These are phyloP conservation scores for Vitis rotundifolia DNA, from an alignment of 164 flowering plant genomes.

Conservation along the genomic window DNA sequence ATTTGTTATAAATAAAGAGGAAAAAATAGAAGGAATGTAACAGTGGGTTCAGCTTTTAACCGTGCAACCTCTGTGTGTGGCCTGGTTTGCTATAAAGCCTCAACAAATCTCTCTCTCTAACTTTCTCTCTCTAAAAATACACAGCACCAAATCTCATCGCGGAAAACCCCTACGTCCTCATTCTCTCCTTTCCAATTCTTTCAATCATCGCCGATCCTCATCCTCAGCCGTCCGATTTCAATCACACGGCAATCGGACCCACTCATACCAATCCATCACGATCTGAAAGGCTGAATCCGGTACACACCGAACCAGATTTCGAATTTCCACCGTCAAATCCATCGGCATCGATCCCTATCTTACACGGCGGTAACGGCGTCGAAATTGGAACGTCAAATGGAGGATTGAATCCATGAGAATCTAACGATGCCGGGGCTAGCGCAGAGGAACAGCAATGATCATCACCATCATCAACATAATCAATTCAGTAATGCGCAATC, in stretches of 20 bases:
- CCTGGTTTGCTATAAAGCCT: too few relatives aligned
- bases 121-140: constrained; percentile 10
- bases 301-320: background rate
- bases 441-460: constrained; percentile 18
- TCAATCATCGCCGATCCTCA: background rate
- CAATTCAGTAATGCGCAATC: constrained; percentile 28
- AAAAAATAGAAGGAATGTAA: too few relatives aligned
- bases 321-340: background rate
- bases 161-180: constrained; percentile 6
- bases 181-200: constrained; percentile 1
- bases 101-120: constrained; percentile 4
- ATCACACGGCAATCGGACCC: constrained; percentile 4
- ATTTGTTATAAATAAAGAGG: too few relatives aligned
- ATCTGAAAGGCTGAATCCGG: background rate
- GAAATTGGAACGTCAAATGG: background rate
- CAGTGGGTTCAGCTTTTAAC: too few relatives aligned
- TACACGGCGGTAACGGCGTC: background rate
- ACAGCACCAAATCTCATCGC: constrained; percentile 27
- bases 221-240: background rate
- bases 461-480: constrained; percentile 13
- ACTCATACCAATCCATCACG: background rate
- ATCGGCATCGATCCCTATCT: background rate
- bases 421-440: constrained; percentile 47
- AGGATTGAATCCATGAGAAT: constrained; percentile 2
- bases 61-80: too few relatives aligned